Evolutionary conservation across 257 asterid genomes (phyloP), one percentile per base, ranked within the genome.

Genomic region (Solanum sejunctum): DNA sequence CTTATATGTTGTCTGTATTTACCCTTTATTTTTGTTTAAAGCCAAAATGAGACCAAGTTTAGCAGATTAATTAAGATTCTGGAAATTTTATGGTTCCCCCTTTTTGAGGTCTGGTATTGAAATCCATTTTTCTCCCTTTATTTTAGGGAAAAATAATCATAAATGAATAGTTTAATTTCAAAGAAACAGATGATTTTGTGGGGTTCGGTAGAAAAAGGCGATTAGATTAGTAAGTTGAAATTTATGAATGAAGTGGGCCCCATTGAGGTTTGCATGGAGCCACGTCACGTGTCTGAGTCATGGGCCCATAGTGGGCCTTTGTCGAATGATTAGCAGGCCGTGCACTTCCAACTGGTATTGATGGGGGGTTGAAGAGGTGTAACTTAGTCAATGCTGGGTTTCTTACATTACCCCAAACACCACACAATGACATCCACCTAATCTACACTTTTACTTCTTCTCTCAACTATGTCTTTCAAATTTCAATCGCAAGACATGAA

Each of bases 251-350:
- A 5, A 43, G 41, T 80, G 13, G 26, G 26, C 26, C 26, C 26
- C 26, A 26, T 26, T 26, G 67, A 88, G 94, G 93, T 84, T 21
- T 28, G 45, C 17, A 77, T 85, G 84, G 47, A 41, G 85, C 94
- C 94, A 92, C 93, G 95, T 89, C 92, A 51, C 77, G 71, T 86
- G 85, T 41, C 84, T 58, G 81, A 84, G 23, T 89, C 81, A 55
- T 82, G 70, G 52, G 85, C 41, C 58, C 81, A 56, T 7, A 13
- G 94, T 91, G 89, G 97, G 92, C 91, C 93, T 85, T 4, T 28
- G 72, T 80, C 69, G 63, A 93, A 92, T 92, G 86, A 88, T 88
- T 84, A 45, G 86, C 85, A 85, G 90, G 89, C 89, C 92, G 72
- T 85, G 12, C n/a, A 28, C 32, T 28, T 28, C 2, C 28, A 28